Percentiles rank a stretch among this genome's conserved stretches.
phyloP scores from a whole-genome alignment of 352 stramenopile genomes.

The Aphanomyces astaci region DNA sequence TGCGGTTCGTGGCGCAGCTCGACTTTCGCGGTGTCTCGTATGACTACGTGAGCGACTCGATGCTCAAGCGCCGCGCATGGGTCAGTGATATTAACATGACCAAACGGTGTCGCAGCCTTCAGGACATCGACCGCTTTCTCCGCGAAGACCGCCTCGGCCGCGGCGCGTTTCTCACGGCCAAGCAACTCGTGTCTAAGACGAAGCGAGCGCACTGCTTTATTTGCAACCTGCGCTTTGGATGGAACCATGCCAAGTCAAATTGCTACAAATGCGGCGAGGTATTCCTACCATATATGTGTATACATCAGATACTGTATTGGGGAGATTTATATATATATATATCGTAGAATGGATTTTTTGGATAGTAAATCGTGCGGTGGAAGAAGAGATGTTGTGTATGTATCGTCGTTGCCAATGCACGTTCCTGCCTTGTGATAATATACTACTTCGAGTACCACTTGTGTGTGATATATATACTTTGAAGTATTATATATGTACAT shows the following conservation, averaged over 20 bases:
- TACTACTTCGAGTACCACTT: no score
- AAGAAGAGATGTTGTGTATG: no score
- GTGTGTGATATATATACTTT: no score
- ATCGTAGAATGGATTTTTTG: no score
- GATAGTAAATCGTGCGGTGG: no score
- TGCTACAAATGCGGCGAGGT: conserved; percentile 9
- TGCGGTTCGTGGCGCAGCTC: neutral
- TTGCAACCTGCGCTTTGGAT: neutral
- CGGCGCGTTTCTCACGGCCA: neutral
- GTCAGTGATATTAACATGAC: neutral
- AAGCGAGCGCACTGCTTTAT: neutral
- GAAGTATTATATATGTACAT: no score
- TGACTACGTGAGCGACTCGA: neutral
- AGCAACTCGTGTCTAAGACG: neutral
- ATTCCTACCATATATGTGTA: no score
- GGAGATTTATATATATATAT: no score
- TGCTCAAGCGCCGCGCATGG: no score
- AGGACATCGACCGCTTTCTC: neutral
- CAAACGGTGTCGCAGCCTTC: neutral
- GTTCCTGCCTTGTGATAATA: no score
- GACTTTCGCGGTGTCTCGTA: neutral
- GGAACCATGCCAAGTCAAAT: neutral
- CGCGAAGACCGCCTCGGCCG: neutral
- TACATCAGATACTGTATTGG: no score
- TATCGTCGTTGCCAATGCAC: no score